Conservation (phyloP, 768 basidiomycete species). For the Podaxis sp. region DNA sequence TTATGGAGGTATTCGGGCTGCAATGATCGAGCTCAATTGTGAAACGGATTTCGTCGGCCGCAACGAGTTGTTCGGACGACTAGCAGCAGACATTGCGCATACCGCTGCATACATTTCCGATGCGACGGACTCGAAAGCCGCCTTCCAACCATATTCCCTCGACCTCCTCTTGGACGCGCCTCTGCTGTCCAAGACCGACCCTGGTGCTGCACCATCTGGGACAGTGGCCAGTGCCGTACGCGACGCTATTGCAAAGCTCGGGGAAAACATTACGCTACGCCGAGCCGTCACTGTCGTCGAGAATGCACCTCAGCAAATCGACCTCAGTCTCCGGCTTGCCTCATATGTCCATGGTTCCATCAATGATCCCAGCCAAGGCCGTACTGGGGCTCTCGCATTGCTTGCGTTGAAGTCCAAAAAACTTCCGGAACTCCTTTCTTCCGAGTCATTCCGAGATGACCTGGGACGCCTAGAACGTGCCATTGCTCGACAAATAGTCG, state of each 20-base stretch:
- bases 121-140: constrained; percentile 25
- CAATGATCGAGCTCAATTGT: constrained; percentile 91
- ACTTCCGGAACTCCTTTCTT: constrained; percentile 42
- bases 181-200: constrained; percentile 47
- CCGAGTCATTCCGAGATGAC: constrained; percentile 52
- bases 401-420: constrained; percentile 51
- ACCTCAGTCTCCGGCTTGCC: constrained; percentile 42
- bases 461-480: constrained; percentile 67
- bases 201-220: constrained; percentile 33
- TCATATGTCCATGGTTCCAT: constrained; percentile 66
- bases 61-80: constrained; percentile 76
- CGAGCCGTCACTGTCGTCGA: constrained; percentile 52
- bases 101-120: constrained; percentile 75
- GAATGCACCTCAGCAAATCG: constrained; percentile 37
- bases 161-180: constrained; percentile 61
- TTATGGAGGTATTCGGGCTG: constrained; percentile 61
- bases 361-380: constrained; percentile 49
- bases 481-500: constrained; percentile 82
- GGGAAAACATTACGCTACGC: constrained; percentile 75
- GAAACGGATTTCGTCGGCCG: constrained; percentile 96
- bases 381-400: constrained; percentile 58
- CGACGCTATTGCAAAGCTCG: constrained; percentile 70
- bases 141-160: constrained; percentile 52
- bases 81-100: constrained; percentile 79
- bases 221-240: constrained; percentile 67